Evolutionary conservation across 2,329 filamentous ascomycete genomes (phyloP).

Genomic region (Madurella mycetomatis): DNA sequence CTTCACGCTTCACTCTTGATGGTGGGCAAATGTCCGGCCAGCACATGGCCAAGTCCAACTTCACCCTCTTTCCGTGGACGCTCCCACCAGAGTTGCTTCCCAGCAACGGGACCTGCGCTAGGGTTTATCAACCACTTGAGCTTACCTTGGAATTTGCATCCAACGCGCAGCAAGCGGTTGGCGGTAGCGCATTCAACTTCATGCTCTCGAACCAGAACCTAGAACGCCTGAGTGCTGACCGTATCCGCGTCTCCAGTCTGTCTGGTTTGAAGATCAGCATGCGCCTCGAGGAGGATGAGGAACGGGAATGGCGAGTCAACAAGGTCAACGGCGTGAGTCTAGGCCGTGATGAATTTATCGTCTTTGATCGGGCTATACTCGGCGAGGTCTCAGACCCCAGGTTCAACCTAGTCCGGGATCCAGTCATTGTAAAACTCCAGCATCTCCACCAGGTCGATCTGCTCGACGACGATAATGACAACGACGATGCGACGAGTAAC

Average conservation of each 20-base stretch:
- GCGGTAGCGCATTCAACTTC: conserved; percentile 41
- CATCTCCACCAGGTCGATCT: conserved; percentile 62
- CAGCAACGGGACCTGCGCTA: conserved; percentile 68
- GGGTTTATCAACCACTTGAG: conserved; percentile 65
- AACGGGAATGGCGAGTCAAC: conserved; percentile 64
- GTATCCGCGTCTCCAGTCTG: conserved; percentile 47
- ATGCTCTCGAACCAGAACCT: conserved; percentile 46
- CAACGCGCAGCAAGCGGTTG: conserved; percentile 38
- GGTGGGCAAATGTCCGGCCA: conserved; percentile 16
- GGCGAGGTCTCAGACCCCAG: conserved; percentile 76
- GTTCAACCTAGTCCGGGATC: conserved; percentile 73
- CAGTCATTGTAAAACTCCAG: conserved; percentile 38
- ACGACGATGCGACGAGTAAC: conserved; percentile 13
- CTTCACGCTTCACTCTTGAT: conserved; percentile 40
- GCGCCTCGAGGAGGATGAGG: conserved; percentile 55
- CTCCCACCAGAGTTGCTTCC: conserved; percentile 73
- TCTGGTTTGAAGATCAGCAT: conserved; percentile 61
- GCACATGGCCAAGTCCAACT: conserved; percentile 53
- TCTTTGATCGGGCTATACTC: conserved; percentile 70
- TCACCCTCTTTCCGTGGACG: conserved; percentile 91
- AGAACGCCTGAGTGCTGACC: conserved; percentile 41
- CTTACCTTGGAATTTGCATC: conserved; percentile 62
- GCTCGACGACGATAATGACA: conserved; percentile 52
- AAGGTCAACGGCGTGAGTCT: conserved; percentile 76
- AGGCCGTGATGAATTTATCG: conserved; percentile 82